Evolutionary conservation across 768 basidiomycete species (phyloP).

Genomic region (Lactifluus subvellereus): DNA sequence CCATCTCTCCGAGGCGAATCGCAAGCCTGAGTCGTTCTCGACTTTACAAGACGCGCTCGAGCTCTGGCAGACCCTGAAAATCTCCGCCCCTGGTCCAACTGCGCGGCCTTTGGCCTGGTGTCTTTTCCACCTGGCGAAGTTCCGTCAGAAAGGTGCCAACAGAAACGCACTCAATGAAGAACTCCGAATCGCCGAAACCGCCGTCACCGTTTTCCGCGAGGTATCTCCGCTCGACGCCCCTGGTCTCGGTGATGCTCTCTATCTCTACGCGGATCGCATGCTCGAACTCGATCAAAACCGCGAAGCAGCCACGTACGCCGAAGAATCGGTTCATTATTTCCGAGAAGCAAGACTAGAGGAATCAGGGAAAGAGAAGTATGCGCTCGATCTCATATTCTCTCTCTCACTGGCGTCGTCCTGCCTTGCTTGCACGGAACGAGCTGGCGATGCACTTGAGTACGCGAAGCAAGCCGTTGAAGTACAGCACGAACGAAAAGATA

Average conservation of each 20-base stretch:
- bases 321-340: conserved; percentile 16
- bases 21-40: conserved; percentile 1
- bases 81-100: not conserved
- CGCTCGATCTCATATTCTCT: conserved; percentile 7
- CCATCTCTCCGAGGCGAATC: conserved; percentile 12
- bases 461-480: conserved; percentile 16
- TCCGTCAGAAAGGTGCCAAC: not conserved
- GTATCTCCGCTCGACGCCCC: conserved; percentile 3
- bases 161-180: conserved; percentile 1
- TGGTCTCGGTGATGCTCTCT: conserved; percentile 14
- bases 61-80: conserved; percentile 4
- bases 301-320: conserved; percentile 12
- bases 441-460: not conserved
- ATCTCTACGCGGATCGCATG: conserved; percentile 10
- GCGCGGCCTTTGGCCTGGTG: conserved; percentile 3
- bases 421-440: conserved; percentile 13
- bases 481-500: not conserved
- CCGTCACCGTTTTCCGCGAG: conserved; percentile 10
- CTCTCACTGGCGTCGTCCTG: conserved; percentile 15
- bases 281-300: conserved; percentile 10
- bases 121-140: conserved; percentile 7
- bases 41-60: not conserved
- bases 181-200: not conserved
- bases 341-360: not conserved
- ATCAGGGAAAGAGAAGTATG: conserved; percentile 1